phyloP scores from a whole-genome alignment of 768 basidiomycete genomes.

The Tricholoma bakamatsutake region DNA sequence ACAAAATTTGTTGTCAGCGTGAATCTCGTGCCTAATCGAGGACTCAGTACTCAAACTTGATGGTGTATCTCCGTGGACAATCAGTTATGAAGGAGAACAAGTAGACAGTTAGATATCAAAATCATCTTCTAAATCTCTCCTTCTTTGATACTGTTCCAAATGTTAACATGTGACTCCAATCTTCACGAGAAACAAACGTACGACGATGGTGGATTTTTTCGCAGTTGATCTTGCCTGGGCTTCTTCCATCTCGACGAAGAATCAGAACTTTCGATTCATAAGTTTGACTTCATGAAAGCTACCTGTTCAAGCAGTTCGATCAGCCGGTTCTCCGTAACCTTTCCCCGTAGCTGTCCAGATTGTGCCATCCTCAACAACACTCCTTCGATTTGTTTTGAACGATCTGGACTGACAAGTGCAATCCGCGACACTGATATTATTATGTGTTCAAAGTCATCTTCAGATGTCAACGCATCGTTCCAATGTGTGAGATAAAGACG shows the following conservation, averaged over 20 bases:
- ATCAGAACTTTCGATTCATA: constrained; percentile 7
- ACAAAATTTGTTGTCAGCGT: not conserved
- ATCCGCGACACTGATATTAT: constrained; percentile 70
- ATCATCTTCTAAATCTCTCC: constrained; percentile 63
- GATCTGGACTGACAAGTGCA: constrained; percentile 76
- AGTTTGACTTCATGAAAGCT: constrained; percentile 6
- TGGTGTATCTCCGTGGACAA: no score
- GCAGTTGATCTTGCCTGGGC: constrained; percentile 40
- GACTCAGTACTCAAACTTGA: no score
- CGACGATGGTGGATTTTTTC: constrained; percentile 58
- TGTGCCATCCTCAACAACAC: constrained; percentile 81
- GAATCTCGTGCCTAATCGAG: no score
- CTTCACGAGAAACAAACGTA: constrained; percentile 20
- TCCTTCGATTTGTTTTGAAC: constrained; percentile 74
- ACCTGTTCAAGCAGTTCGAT: constrained; percentile 87
- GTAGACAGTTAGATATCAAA: constrained; percentile 40
- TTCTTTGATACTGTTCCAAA: constrained; percentile 49
- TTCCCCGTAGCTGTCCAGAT: constrained; percentile 70
- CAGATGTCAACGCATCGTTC: constrained; percentile 4
- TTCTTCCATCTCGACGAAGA: constrained; percentile 43
- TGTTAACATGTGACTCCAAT: not conserved
- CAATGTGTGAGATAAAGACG: constrained; percentile 15
- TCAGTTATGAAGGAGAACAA: not conserved
- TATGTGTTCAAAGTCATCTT: not conserved
- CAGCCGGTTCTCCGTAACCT: constrained; percentile 75